phyloP scores from a whole-genome alignment of 208 protist species.

The Trypanosoma caninum region DNA sequence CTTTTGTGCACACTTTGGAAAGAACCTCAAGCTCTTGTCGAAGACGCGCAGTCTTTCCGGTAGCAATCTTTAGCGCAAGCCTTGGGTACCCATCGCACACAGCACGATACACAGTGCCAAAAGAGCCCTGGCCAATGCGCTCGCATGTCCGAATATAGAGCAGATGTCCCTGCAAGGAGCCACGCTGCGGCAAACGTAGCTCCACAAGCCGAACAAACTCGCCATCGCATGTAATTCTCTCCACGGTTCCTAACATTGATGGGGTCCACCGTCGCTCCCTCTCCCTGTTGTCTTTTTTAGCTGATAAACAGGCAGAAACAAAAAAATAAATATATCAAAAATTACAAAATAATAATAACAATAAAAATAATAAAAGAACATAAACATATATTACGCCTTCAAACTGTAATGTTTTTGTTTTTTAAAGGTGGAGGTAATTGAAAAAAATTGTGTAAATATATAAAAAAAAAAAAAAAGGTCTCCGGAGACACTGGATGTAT shows the following conservation, averaged over 20 bases:
- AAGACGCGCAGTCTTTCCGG: constrained; percentile 74
- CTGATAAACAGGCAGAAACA: background rate
- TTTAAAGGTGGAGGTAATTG: too few relatives aligned
- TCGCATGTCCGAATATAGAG: constrained; percentile 64
- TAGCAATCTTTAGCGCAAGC: constrained; percentile 84
- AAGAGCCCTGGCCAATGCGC: constrained; percentile 84
- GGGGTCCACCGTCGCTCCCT: background rate
- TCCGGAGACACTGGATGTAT: too few relatives aligned
- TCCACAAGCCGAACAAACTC: constrained; percentile 62
- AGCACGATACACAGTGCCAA: constrained; percentile 86
- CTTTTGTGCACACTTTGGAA: constrained; percentile 78
- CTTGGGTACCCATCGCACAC: constrained; percentile 54
- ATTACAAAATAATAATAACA: background rate
- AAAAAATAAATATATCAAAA: background rate
- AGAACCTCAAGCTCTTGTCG: constrained; percentile 81
- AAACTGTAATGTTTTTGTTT: too few relatives aligned
- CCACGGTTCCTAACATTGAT: constrained; percentile 74
- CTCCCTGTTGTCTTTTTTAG: background rate
- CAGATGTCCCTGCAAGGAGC: constrained; percentile 23
- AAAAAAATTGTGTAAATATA: too few relatives aligned
- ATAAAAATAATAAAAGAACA: too few relatives aligned
- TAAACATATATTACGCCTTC: too few relatives aligned
- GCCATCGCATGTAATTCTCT: constrained; percentile 73
- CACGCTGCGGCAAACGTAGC: constrained; percentile 59
- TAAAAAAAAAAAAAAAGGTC: too few relatives aligned